A percentile compares a stretch with the other conserved stretches of the same genome.
Conservation (phyloP, 73 alveolate genomes). For the Symbiodinium pilosum region DNA sequence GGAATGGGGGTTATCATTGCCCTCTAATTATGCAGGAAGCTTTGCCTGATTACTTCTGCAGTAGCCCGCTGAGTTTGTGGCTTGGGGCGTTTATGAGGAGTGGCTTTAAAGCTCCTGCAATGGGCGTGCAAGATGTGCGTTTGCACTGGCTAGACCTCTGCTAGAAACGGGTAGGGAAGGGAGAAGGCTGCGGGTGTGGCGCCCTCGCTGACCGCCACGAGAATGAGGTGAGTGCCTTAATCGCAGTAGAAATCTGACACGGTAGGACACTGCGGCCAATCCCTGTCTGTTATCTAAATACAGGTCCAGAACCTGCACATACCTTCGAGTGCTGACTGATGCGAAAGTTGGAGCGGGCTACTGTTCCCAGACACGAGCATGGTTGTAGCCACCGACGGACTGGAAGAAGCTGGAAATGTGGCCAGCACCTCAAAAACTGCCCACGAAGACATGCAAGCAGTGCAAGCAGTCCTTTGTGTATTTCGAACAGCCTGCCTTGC, state of each 20-base stretch:
- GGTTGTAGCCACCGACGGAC: neutral
- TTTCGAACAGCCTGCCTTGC: neutral
- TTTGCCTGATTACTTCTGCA: neutral
- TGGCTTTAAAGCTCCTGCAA: neutral
- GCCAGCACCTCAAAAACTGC: neutral
- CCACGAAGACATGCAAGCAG: neutral
- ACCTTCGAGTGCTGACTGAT: too few relatives aligned
- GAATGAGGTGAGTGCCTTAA: neutral
- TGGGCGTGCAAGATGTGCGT: neutral
- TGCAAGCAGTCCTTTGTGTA: too few relatives aligned
- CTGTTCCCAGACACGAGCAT: constrained; percentile 41
- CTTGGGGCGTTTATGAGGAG: neutral
- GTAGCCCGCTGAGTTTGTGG: neutral
- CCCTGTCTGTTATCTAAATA: too few relatives aligned
- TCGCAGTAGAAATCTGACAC: neutral
- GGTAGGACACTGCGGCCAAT: too few relatives aligned
- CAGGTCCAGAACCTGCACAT: too few relatives aligned
- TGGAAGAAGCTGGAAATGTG: neutral
- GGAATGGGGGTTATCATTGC: neutral
- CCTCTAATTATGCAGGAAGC: neutral
- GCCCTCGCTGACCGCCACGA: neutral
- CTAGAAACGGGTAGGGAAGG: neutral
- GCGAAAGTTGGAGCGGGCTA: constrained; percentile 19
- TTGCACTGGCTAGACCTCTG: constrained; percentile 1
- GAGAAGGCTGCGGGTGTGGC: neutral